Evolutionary conservation across 768 basidiomycete species (phyloP).

Genomic region (Amanita pseudoporphyria): DNA sequence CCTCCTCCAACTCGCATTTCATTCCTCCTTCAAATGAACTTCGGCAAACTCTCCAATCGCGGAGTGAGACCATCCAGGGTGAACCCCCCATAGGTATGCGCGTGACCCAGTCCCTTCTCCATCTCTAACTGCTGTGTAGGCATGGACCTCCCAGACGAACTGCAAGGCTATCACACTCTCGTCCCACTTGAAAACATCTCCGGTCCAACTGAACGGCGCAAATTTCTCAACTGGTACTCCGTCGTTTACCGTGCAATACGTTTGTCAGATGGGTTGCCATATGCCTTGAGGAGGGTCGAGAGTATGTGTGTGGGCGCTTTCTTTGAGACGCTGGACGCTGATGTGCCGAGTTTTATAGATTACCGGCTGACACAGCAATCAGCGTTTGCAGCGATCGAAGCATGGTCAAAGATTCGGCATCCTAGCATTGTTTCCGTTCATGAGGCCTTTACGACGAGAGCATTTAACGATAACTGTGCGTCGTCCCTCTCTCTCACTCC

Average conservation of each 20-base stretch:
- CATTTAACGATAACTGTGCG: slow-evolving; percentile 89
- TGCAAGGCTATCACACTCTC: slow-evolving; percentile 87
- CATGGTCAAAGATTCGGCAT: slow-evolving; percentile 79
- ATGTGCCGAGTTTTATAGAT: slow-evolving; percentile 34
- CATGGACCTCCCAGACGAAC: slow-evolving; percentile 67
- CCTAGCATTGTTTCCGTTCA: slow-evolving; percentile 75
- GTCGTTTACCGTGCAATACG: slow-evolving; percentile 79
- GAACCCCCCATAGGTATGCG: slow-evolving; percentile 26
- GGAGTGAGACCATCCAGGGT: slow-evolving; percentile 61
- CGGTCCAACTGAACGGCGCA: slow-evolving; percentile 46
- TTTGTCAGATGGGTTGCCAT: slow-evolving; percentile 65
- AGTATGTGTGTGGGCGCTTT: slow-evolving; percentile 36
- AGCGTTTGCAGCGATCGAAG: slow-evolving; percentile 76
- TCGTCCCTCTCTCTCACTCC: slow-evolving; percentile 11
- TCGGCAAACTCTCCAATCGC: slow-evolving; percentile 34
- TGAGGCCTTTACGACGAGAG: slow-evolving; percentile 92
- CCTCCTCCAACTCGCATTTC: slow-evolving; percentile 52
- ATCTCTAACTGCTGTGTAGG: slow-evolving; percentile 26
- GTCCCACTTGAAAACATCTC: slow-evolving; percentile 58
- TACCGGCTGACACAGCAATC: slow-evolving; percentile 74
- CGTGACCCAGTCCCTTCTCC: neutral
- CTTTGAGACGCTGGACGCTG: neutral
- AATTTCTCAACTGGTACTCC: slow-evolving; percentile 78
- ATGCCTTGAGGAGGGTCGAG: slow-evolving; percentile 78
- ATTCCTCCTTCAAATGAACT: slow-evolving; percentile 39